Conservation (phyloP, 768 basidiomycete genomes). For the Macrolepiota dolichaula region DNA sequence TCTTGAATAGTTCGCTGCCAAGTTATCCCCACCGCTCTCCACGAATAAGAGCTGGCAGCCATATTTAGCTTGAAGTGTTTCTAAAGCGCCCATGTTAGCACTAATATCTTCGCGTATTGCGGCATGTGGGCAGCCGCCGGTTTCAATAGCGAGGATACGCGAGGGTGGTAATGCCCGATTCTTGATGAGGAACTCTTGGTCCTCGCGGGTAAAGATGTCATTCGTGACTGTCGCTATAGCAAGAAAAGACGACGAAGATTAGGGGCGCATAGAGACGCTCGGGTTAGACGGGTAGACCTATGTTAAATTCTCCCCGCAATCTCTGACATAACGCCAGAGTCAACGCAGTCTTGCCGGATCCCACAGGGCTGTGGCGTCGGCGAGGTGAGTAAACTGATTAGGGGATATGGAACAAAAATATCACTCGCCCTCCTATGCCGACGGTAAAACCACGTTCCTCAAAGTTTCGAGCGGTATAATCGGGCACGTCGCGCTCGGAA, state of each 20-base stretch:
- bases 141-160: constrained; percentile 95
- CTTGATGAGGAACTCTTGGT: constrained; percentile 95
- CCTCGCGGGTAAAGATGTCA: constrained; percentile 98
- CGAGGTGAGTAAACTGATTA: not conserved
- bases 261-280: not conserved
- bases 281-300: constrained; percentile 53
- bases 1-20: constrained; percentile 95
- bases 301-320: constrained; percentile 82
- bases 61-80: constrained; percentile 90
- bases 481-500: constrained; percentile 87
- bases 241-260: not conserved
- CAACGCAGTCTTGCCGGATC: constrained; percentile 95
- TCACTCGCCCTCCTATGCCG: constrained; percentile 91
- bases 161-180: constrained; percentile 82
- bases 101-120: constrained; percentile 98
- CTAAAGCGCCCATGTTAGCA: constrained; percentile 94
- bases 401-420: not conserved
- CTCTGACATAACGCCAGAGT: constrained; percentile 85
- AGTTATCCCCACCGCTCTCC: constrained; percentile 95
- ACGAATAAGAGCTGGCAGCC: constrained; percentile 89
- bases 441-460: constrained; percentile 93
- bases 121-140: constrained; percentile 96
- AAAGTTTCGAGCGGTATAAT: constrained; percentile 81
- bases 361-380: constrained; percentile 75
- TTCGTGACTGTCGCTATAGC: constrained; percentile 87